Base-by-base conservation (phyloP, 2,329 filamentous ascomycete genomes). In the Plectosphaerella cucumerina region DNA sequence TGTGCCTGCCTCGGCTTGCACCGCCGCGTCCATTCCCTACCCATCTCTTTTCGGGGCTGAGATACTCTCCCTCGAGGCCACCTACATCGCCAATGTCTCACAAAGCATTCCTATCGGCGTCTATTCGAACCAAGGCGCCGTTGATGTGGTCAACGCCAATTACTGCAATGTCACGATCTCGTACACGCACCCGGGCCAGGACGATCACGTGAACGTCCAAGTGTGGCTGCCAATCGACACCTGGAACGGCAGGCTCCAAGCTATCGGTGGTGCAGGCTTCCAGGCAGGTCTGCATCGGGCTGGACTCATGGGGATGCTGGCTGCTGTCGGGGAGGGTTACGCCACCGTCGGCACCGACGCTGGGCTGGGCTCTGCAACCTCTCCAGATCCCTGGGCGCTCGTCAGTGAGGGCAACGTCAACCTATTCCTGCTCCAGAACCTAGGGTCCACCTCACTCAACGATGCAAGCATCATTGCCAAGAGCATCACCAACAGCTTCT, bases 401-500 rank as follows among this genome's bases (percentile, higher is more conserved):
- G 34, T 49, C 0, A 57, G 50, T 5, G 44, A 48, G 0, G 56
- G 60, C 8, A 60, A 37, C 15, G 22, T 53, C 33, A 50, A 56
- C 20, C n/a, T 46, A 44, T 39, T 45, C n/a, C 15, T 34, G 48
- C 47, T 21, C 45, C 47, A 46, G 47, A 50, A 26, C 52, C 49
- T 47, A 44, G 54, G 47, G 1, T 50, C 54, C 18, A 50, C 51
- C 8, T 47, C 54, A 20, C 52, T 56, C 39, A 52, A 54, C 23
- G 54, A 56, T 34, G 51, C n/a, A 8, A 18, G 14, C 9, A 15
- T 70, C 2, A 53, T 70, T 6, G 69, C 68, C 5, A 76, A 77
- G 53, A 39, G 64, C 18, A 56, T 77, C 26, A 67, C 66, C 5
- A 56, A 70, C 18, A 59, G 61, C 5, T 77, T 71, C 59, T 78